Evolutionary conservation across 1,284 basidiomycete genomes (phyloP), one percentile per base, ranked within the genome.

Genomic region (Apiotrichum porosum): DNA sequence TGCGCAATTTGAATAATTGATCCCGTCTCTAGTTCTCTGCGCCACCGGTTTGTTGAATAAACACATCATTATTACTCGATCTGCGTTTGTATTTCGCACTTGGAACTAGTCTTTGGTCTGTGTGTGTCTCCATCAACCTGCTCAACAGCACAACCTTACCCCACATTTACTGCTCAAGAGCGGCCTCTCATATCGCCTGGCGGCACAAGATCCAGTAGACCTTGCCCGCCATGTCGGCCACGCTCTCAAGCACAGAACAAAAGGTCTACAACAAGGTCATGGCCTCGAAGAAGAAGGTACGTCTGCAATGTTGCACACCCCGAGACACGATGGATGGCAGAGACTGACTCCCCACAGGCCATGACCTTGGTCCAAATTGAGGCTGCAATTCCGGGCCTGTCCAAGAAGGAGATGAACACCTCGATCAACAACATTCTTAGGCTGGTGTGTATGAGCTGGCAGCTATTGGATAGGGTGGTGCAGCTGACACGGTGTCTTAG

Each of bases 251-350:
- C 44, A 53, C 54, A 24, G 68, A 71, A 58, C 66, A 71, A 49
- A 63, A 65, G 62, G 63, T 71, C 58, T 71, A 64, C 60, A 65
- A 68, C 49, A 71, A 71, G 63, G 60, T 65, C 50, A 47, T 59
- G 44, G 57, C 55, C 40, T 56, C 66, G 3, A 71, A 69, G 63
- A 62, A 60, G 51, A 62, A 62, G 58, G 68, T 67, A 30, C 18
- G 62, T 45, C 4, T 12, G 26, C 26, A 6, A 12, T 6, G 26
- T 28, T 28, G 8, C 26, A 28, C 26, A 28, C 12, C 26, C 8
- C 26, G 26, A 28, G 8, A n/a, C n/a, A n/a, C n/a, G n/a, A n/a
- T n/a, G n/a, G n/a, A n/a, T 28, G 12, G 12, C 26, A 6, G 26
- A 12, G 9, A 45, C 49, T 51, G 34, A 51, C 52, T 3, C 18